Evolutionary conservation across 495 filamentous ascomycete species (phyloP), one percentile per base, ranked within the genome.

Genomic region (Xylaria intraflava): DNA sequence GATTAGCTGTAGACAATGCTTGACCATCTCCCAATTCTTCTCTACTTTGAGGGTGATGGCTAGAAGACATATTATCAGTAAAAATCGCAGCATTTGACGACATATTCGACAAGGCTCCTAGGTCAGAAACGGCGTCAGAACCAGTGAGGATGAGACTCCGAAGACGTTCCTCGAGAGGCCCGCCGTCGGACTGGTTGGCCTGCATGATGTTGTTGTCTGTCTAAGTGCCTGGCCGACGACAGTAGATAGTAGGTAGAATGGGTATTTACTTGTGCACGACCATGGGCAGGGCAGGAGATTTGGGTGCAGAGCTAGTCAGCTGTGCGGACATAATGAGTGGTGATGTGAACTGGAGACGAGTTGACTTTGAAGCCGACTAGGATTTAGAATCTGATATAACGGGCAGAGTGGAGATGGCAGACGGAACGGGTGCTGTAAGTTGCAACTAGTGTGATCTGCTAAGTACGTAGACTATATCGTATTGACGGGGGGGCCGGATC

Each of bases 101-200:
- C 50, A 51, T 33, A 27, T 31, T 30, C 20, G 55, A n/a, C 31
- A 26, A 9, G 49, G 39, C 17, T 46, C 22, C 33, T n/a, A 12
- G 51, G 10, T 60, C 56, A 9, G 67, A 55, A 40, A 64, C 64
- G 41, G 36, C 65, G 54, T 61, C 56, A 8, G 67, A 54, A 39
- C 64, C 65, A 39, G 39, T 66, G 54, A 77, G 62, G 31, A 76
- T 76, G 46, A 77, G 57, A 44, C 47, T 64, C 46, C 73, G 67
- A n/a, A 76, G 61, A 11, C 58, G 73, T 35, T 65, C 63, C 61
- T 77, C 74, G 24, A 77, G 68, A 40, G 54, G 55, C 11, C 46
- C 64, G 10, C 45, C 53, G 4, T 35, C 41, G 12, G 39, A 12
- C 31, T 59, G 62, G 22, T 45, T 46, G 22, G 52, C 19, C 45